These are phyloP conservation scores for Trichocomaceae sp. DNA, from an alignment of 2,329 filamentous ascomycete genomes.

Conservation along the genomic window DNA sequence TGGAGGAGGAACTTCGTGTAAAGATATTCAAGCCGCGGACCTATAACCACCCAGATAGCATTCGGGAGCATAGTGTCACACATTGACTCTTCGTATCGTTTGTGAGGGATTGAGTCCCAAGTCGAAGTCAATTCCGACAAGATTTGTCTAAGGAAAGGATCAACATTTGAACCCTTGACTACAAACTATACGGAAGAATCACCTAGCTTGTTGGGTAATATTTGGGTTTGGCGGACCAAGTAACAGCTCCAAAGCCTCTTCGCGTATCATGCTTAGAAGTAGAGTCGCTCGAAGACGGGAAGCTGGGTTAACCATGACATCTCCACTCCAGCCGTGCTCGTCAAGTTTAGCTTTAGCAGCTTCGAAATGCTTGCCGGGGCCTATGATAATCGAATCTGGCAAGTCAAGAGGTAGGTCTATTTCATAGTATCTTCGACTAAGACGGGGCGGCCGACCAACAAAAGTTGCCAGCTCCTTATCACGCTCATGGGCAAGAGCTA, in stretches of 20 bases:
- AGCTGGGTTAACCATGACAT: background rate
- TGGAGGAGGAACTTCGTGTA: background rate
- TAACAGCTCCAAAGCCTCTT: slow-evolving; percentile 7
- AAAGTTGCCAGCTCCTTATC: background rate
- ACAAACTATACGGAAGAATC: background rate
- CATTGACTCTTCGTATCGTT: background rate
- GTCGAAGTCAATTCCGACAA: background rate
- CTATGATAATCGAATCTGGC: background rate
- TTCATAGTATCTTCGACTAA: background rate
- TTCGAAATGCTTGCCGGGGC: background rate
- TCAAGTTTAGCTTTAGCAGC: slow-evolving; percentile 3
- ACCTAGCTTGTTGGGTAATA: slow-evolving; percentile 1
- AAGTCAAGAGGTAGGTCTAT: slow-evolving; percentile 2
- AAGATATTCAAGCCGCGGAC: background rate
- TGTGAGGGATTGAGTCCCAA: background rate
- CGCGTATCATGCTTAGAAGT: slow-evolving; percentile 4
- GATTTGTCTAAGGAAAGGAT: background rate
- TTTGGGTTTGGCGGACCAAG: background rate
- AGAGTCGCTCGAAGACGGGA: slow-evolving; percentile 1
- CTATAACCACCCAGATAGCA: slow-evolving; percentile 1
- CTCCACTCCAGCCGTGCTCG: slow-evolving; percentile 5
- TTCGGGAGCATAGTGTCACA: background rate
- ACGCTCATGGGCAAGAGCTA: slow-evolving; percentile 1
- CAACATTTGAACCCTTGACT: background rate
- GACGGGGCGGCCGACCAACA: slow-evolving; percentile 1